These are phyloP conservation scores for Fusarium odoratissimum DNA, from an alignment of 2,329 filamentous ascomycete species.

Conservation along the genomic window DNA sequence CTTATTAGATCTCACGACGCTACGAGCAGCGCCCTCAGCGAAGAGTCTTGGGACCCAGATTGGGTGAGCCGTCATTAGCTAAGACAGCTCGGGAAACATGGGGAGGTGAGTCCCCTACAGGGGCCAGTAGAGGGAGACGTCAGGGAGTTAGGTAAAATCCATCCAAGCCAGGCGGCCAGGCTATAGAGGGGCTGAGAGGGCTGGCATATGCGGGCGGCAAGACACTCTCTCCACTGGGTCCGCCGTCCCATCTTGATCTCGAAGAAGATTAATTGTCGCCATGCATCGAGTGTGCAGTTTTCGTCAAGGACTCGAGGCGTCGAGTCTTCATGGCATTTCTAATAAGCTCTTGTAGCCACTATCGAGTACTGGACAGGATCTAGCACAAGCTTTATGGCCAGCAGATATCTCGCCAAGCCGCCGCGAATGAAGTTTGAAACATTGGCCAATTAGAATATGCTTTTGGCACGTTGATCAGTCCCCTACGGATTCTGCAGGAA, in stretches of 20 bases:
- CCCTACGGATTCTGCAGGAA: neutral
- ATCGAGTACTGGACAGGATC: neutral
- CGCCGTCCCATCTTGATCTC: slow-evolving; percentile 27
- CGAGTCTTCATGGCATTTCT: neutral
- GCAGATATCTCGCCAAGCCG: slow-evolving; percentile 24
- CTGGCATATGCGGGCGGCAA: slow-evolving; percentile 37
- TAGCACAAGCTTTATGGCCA: slow-evolving; percentile 26
- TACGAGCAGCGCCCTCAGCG: slow-evolving; percentile 44
- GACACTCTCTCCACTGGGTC: slow-evolving; percentile 30
- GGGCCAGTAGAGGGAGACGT: neutral
- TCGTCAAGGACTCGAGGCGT: neutral
- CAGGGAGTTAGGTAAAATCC: neutral
- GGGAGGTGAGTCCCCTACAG: slow-evolving; percentile 13
- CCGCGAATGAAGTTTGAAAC: slow-evolving; percentile 29
- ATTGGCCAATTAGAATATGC: slow-evolving; percentile 21
- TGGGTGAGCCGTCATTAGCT: slow-evolving; percentile 26
- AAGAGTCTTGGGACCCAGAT: slow-evolving; percentile 32
- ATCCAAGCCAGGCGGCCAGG: neutral
- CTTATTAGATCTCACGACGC: slow-evolving; percentile 24
- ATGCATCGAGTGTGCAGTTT: neutral
- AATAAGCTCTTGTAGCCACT: slow-evolving; percentile 19
- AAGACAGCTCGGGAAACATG: slow-evolving; percentile 24
- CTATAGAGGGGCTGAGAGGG: slow-evolving; percentile 21
- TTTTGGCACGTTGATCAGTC: slow-evolving; percentile 36
- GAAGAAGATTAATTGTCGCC: neutral